These are phyloP conservation scores for Monilinia fructigena DNA, from an alignment of 2,329 filamentous ascomycete species.

Conservation along the genomic window DNA sequence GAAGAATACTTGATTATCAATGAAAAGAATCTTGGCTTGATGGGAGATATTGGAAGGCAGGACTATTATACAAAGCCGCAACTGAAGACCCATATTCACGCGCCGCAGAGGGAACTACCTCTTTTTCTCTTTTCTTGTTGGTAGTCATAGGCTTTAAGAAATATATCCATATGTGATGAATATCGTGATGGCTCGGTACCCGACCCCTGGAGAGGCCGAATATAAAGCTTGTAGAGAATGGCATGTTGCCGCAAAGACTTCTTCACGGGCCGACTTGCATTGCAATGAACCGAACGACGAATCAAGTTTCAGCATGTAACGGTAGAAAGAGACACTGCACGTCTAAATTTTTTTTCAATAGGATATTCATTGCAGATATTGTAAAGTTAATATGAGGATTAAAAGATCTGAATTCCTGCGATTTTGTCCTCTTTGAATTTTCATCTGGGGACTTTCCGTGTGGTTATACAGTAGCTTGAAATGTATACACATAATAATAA, in stretches of 20 bases:
- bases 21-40: neutral
- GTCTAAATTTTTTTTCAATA: neutral
- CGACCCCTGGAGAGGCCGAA: neutral
- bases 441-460: neutral
- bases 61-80: neutral
- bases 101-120: neutral
- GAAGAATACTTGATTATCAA: neutral
- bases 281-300: neutral
- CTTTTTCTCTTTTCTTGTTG: neutral
- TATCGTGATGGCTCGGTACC: neutral
- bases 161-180: neutral
- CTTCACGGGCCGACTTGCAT: slow-evolving; percentile 1
- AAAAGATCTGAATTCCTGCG: too few relatives aligned
- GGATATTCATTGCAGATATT: neutral
- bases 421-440: neutral
- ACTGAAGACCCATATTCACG: slow-evolving; percentile 2
- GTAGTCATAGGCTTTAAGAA: neutral
- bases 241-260: neutral
- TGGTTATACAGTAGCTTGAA: neutral
- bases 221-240: neutral
- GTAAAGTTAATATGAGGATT: neutral
- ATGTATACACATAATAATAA: neutral
- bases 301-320: neutral
- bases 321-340: neutral
- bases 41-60: neutral